phyloP scores from a whole-genome alignment of 495 filamentous ascomycete species.

The Aspergillus hancockii region DNA sequence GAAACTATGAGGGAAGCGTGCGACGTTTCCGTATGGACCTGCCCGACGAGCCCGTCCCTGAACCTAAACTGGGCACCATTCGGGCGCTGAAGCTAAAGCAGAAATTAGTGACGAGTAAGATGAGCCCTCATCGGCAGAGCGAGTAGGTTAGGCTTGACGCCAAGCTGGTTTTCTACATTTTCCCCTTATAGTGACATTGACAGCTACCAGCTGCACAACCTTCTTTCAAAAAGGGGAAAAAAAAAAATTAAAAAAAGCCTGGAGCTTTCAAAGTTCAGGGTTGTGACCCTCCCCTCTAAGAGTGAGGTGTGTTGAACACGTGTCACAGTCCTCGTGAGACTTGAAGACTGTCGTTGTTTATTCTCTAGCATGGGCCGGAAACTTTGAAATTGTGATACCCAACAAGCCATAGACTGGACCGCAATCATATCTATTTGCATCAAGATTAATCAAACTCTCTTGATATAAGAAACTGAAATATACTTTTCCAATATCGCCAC shows the following conservation, averaged over 20 bases:
- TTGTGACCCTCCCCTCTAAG: background rate
- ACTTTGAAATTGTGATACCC: slow-evolving; percentile 7
- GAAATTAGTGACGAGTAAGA: slow-evolving; percentile 14
- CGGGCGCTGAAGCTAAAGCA: slow-evolving; percentile 17
- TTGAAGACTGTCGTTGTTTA: background rate
- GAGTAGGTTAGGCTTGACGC: background rate
- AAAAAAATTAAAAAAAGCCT: slow-evolving; percentile 2
- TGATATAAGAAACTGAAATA: slow-evolving; percentile 1
- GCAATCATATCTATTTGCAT: slow-evolving; percentile 2
- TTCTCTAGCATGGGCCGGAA: background rate
- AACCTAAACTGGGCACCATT: background rate
- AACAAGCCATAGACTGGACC: slow-evolving; percentile 6
- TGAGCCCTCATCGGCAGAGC: slow-evolving; percentile 8
- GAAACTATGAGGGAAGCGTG: slow-evolving; percentile 47
- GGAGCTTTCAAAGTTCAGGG: background rate
- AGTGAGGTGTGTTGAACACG: slow-evolving; percentile 1
- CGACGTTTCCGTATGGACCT: slow-evolving; percentile 52
- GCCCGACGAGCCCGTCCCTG: slow-evolving; percentile 30
- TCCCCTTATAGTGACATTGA: background rate
- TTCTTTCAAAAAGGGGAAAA: background rate
- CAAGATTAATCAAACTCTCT: background rate
- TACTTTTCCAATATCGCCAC: slow-evolving; percentile 3
- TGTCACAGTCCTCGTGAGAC: slow-evolving; percentile 1
- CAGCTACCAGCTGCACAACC: background rate
- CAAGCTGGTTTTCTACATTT: background rate